A percentile compares a stretch with the other conserved stretches of the same genome.
Evolutionary conservation across 2,329 filamentous ascomycete species (phyloP).

Genomic region (Calycina marina): DNA sequence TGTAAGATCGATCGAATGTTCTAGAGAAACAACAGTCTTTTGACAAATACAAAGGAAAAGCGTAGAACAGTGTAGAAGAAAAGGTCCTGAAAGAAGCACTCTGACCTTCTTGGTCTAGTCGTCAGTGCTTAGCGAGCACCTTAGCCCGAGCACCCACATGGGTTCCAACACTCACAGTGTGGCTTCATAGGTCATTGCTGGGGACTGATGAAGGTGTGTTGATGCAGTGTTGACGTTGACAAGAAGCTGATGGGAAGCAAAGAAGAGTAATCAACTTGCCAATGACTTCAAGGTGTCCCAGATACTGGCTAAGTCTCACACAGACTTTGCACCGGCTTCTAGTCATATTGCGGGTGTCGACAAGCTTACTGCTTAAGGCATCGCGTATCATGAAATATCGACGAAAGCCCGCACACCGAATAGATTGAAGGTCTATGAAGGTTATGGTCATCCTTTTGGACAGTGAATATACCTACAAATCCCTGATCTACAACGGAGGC

Average conservation of each 20-base stretch:
- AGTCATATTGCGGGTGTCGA: conserved; percentile 24
- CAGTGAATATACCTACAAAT: too few species aligned
- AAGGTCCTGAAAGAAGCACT: too few species aligned
- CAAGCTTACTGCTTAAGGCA: conserved; percentile 22
- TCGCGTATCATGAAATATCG: conserved; percentile 22
- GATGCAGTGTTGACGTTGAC: not conserved
- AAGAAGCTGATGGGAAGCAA: not conserved
- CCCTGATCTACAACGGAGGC: too few species aligned
- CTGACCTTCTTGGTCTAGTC: too few species aligned
- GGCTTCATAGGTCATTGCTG: conserved; percentile 26
- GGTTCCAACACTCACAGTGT: too few species aligned
- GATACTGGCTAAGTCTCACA: conserved; percentile 23
- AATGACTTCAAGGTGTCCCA: conserved; percentile 23
- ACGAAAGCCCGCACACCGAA: conserved; percentile 21
- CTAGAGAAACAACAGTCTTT: too few species aligned
- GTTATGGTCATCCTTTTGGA: conserved; percentile 24
- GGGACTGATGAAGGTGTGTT: conserved; percentile 18
- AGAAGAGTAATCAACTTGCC: conserved; percentile 15
- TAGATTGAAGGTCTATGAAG: conserved; percentile 24
- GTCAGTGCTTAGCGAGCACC: too few species aligned
- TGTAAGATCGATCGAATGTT: too few species aligned
- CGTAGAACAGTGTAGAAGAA: too few species aligned
- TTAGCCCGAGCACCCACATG: too few species aligned
- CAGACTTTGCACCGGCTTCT: conserved; percentile 22
- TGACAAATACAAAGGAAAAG: too few species aligned